These are phyloP conservation scores for Leucosporidium yakuticum DNA, from an alignment of 768 basidiomycete species.

Conservation along the genomic window DNA sequence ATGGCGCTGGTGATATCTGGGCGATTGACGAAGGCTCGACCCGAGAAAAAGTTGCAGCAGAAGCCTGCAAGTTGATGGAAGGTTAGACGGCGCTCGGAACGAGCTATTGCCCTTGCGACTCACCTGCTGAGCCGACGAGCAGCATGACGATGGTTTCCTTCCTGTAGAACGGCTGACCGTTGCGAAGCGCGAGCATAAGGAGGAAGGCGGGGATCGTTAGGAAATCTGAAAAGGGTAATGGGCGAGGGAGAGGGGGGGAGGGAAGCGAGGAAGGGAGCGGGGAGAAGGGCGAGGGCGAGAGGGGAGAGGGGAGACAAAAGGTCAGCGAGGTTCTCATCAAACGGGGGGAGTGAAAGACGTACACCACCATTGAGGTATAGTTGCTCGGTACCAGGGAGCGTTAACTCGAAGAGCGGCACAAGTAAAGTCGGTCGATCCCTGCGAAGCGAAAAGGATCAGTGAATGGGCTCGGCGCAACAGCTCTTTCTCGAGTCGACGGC, in stretches of 20 bases:
- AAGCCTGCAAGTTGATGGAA: constrained; percentile 47
- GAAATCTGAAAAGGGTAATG: no score
- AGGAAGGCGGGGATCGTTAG: constrained; percentile 65
- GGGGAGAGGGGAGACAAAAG: background rate
- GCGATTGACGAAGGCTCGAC: constrained; percentile 41
- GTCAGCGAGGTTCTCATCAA: no score
- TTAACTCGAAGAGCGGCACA: constrained; percentile 56
- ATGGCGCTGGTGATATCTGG: constrained; percentile 67
- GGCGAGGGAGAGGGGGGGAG: background rate
- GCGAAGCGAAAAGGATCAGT: no score
- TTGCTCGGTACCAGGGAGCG: constrained; percentile 68
- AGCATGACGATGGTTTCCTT: constrained; percentile 47
- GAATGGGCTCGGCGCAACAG: no score
- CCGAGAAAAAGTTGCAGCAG: constrained; percentile 66
- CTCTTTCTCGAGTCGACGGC: background rate
- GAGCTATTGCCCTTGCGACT: background rate
- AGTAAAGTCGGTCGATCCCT: background rate
- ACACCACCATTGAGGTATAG: constrained; percentile 64
- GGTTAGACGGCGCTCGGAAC: no score
- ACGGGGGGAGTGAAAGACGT: background rate
- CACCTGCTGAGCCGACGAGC: constrained; percentile 40
- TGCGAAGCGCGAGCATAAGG: constrained; percentile 59
- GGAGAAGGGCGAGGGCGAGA: background rate
- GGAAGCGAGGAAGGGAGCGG: background rate
- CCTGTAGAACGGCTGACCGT: constrained; percentile 45